Base-by-base conservation (phyloP, 1,284 basidiomycete genomes). In the Leccinum subrobustum region DNA sequence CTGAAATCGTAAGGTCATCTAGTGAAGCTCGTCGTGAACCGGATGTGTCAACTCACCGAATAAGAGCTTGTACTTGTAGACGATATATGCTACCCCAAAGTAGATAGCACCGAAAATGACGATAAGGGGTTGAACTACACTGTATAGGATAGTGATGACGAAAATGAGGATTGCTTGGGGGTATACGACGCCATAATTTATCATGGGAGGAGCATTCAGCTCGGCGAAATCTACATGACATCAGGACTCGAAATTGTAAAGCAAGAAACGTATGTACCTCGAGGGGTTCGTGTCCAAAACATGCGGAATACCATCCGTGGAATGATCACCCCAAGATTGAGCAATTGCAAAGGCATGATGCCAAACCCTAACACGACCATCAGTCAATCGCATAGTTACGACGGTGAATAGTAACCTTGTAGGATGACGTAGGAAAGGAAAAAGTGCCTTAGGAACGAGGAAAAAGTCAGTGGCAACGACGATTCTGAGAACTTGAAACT, bases 1-100 rank as follows among this genome's bases (percentile, higher is more conserved):
- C 93, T 93, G 65, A 1, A 54, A 54, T 56, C 27, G 23, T 3
- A 64, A 56, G 50, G 56, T 47, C 14, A 52, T 56, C 11, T 4
- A 18, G 33, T 48, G 27, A 64, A 52, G 8, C 0, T 42, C 29
- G 1, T 35, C 9, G 6, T 20, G 52, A 31, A 58, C 1, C 8
- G 23, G 3, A 31, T 18, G 42, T 3, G 25, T n/a, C 4, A 12
- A 75, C 90, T 64, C 60, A 94, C 94, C 92, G 70, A 97, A 97
- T 2, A 98, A 80, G 3, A 98, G 83, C 73, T 98, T 96, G 79
- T 98, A 98, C 80, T 99, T 99, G 84, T 96, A 98, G 3, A 98
- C 95, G 4, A 97, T 81, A 70, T 96, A 99, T 2, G 86, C 93
- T 56, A 93, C 81, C 9, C 94, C 96, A 71, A 99, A 99, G 77